Evolutionary conservation across 495 filamentous ascomycete species (phyloP).

Genomic region (Penicillium flavigenum): DNA sequence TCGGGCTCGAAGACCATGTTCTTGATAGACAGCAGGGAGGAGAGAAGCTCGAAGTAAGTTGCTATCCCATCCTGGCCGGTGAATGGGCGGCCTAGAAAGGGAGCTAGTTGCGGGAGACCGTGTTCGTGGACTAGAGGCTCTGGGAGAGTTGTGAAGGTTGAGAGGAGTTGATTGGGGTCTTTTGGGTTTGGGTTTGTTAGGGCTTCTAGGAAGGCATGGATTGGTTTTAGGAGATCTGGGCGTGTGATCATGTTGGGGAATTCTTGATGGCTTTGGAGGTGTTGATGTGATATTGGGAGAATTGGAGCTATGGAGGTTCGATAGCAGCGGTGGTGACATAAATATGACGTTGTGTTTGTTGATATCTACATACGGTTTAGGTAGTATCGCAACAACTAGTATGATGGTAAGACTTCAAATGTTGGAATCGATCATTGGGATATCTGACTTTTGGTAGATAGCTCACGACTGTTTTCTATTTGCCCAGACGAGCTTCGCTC

Average conservation of each 20-base stretch:
- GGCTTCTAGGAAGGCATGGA: slow-evolving; percentile 45
- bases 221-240: slow-evolving; percentile 41
- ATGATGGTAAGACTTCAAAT: too few species aligned
- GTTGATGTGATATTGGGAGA: background rate
- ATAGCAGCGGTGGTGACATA: slow-evolving; percentile 1
- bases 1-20: slow-evolving; percentile 51
- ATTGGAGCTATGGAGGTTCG: background rate
- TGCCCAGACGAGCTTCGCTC: background rate
- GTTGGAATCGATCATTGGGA: background rate
- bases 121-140: slow-evolving; percentile 52
- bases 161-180: slow-evolving; percentile 35
- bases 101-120: slow-evolving; percentile 58
- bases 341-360: slow-evolving; percentile 6
- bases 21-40: slow-evolving; percentile 40
- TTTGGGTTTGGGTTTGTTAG: slow-evolving; percentile 38
- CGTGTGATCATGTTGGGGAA: slow-evolving; percentile 27
- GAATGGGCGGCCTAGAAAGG: slow-evolving; percentile 59
- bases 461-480: background rate
- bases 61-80: slow-evolving; percentile 45
- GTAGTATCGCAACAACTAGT: background rate
- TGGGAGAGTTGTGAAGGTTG: slow-evolving; percentile 49
- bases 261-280: background rate
- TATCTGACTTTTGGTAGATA: slow-evolving; percentile 9
- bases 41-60: slow-evolving; percentile 50
- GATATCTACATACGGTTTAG: background rate